These are phyloP conservation scores for Nitzschia putrida DNA, from an alignment of 108 stramenopile genomes.

Conservation along the genomic window DNA sequence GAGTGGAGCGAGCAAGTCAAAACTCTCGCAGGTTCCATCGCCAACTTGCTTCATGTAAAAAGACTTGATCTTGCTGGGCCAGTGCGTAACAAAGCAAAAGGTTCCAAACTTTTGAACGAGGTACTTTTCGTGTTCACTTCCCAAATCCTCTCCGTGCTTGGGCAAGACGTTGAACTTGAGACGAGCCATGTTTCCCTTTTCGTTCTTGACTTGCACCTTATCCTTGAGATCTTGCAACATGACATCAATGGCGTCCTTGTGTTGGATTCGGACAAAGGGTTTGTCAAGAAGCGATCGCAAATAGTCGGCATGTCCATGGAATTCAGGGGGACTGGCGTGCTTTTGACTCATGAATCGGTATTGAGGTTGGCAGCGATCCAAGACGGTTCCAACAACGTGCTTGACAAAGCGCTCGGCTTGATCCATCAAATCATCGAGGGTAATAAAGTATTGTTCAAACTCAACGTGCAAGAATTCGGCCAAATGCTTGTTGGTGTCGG, in stretches of 20 bases:
- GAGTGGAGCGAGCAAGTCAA: slow-evolving; percentile 89
- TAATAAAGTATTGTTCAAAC: slow-evolving; percentile 88
- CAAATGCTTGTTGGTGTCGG: slow-evolving; percentile 91
- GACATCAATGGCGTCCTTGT: slow-evolving; percentile 62
- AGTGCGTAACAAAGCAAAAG: slow-evolving; percentile 89
- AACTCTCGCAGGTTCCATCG: slow-evolving; percentile 88
- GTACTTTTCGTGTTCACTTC: slow-evolving; percentile 92
- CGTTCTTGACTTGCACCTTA: slow-evolving; percentile 56
- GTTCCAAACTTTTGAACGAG: slow-evolving; percentile 81
- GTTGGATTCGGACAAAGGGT: slow-evolving; percentile 65
- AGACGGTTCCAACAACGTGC: slow-evolving; percentile 80
- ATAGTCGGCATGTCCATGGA: slow-evolving; percentile 44
- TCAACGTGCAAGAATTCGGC: slow-evolving; percentile 96
- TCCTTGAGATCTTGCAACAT: slow-evolving; percentile 59
- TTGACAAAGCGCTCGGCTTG: slow-evolving; percentile 93
- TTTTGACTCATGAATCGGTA: slow-evolving; percentile 78
- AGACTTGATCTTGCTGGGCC: slow-evolving; percentile 93
- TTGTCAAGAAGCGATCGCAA: slow-evolving; percentile 50
- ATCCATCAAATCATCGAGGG: slow-evolving; percentile 73
- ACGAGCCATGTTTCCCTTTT: slow-evolving; percentile 54
- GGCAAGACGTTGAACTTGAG: slow-evolving; percentile 72
- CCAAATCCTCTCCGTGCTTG: slow-evolving; percentile 80
- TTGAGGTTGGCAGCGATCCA: slow-evolving; percentile 80
- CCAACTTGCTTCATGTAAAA: slow-evolving; percentile 95
- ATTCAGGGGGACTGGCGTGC: slow-evolving; percentile 54